Evolutionary conservation across 208 protist species (phyloP).

Genomic region (Acanthamoeba healyi): DNA sequence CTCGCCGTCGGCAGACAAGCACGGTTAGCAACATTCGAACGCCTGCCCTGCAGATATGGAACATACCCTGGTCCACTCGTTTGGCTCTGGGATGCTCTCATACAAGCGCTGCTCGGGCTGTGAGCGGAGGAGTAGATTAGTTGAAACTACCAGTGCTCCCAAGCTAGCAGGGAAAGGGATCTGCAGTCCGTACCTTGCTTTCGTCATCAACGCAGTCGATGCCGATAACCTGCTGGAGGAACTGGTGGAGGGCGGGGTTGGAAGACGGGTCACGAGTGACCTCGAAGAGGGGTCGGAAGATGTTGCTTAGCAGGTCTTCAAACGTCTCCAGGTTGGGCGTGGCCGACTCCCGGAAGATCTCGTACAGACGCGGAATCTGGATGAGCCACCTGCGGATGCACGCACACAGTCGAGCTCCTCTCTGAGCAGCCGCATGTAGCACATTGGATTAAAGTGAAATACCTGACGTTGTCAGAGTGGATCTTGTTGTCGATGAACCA

Average conservation of each 20-base stretch:
- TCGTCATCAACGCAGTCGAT: constrained; percentile 99
- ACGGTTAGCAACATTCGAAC: background rate
- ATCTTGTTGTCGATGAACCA: constrained; percentile 98
- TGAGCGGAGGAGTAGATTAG: too few species aligned
- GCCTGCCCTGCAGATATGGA: constrained; percentile 89
- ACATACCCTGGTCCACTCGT: constrained; percentile 25
- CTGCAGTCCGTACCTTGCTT: constrained; percentile 88
- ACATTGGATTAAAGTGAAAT: too few species aligned
- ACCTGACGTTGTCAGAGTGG: constrained; percentile 94
- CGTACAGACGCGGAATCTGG: constrained; percentile 97
- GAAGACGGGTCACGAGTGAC: constrained; percentile 96
- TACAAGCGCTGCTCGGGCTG: constrained; percentile 46
- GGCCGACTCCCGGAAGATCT: constrained; percentile 93
- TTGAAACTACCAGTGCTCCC: too few species aligned
- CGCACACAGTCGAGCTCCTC: too few species aligned
- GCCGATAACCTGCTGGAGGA: constrained; percentile 81
- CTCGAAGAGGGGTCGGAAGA: constrained; percentile 99
- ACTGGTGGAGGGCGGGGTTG: constrained; percentile 43
- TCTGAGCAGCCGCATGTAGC: too few species aligned
- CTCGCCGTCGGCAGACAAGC: background rate
- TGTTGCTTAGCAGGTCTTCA: constrained; percentile 91
- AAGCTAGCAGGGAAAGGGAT: constrained; percentile 70
- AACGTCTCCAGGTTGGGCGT: constrained; percentile 95
- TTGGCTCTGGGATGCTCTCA: constrained; percentile 12
- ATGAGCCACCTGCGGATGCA: constrained; percentile 98